Evolutionary conservation across 176 grass and related monocot genomes (phyloP).

Genomic region (Bonia amplexicaulis): DNA sequence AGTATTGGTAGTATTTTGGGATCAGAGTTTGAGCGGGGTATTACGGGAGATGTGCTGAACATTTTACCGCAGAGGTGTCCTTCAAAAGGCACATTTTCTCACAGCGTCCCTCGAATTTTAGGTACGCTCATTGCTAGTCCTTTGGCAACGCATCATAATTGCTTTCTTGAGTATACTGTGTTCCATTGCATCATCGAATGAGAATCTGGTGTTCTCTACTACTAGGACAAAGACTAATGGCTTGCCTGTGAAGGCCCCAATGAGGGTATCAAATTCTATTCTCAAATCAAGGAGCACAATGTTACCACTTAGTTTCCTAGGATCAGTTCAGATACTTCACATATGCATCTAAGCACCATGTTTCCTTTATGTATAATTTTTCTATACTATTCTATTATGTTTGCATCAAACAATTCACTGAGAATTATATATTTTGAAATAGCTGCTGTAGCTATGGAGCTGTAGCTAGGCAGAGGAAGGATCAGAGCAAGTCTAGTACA

Average conservation of each 20-base stretch:
- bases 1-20: too few species aligned
- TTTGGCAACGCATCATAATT: background rate
- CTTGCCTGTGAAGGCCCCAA: background rate
- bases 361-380: background rate
- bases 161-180: background rate
- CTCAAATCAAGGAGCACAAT: background rate
- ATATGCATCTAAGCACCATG: background rate
- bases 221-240: background rate
- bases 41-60: background rate
- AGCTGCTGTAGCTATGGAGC: background rate
- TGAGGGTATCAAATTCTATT: slow-evolving; percentile 28
- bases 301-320: slow-evolving; percentile 14
- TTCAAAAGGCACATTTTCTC: slow-evolving; percentile 6
- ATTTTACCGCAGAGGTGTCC: background rate
- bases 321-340: slow-evolving; percentile 1
- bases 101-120: background rate
- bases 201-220: background rate
- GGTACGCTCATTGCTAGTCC: background rate
- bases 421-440: background rate
- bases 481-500: background rate
- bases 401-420: background rate
- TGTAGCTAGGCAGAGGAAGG: background rate
- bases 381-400: slow-evolving; percentile 5
- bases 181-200: background rate
- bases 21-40: too few species aligned